Evolutionary conservation across 2,329 filamentous ascomycete genomes (phyloP), one percentile per base, ranked within the genome.

Genomic region (Penicillium corylophilum): DNA sequence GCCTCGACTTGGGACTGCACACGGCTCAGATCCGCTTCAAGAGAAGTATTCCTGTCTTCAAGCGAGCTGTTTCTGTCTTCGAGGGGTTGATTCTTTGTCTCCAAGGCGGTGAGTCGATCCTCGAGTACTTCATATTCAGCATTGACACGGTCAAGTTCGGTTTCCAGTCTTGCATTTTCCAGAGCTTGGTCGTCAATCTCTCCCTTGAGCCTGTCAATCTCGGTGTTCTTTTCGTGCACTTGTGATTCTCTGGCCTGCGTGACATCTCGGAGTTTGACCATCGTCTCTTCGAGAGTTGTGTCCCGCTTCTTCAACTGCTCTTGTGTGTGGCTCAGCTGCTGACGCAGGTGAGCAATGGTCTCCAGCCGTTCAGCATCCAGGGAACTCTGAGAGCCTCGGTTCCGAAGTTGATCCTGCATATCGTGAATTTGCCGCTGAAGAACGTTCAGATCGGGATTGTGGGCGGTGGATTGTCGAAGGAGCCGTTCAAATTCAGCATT

Each of bases 61-160:
- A 74, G 64, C 1, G 64, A 64, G 22, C 62, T 64, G 33, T 73
- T 70, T 51, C 67, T 72, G 49, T 71, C 68, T 53, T 74, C 70
- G 13, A 74, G 54, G 4, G 72, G 69, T 4, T 61, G 59, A 40
- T 70, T 69, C 44, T 61, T 68, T 31, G 58, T 66, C 48, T 72
- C 71, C 12, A 74, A 59, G 5, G 63, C 54, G 28, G 62, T 64
- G n/a, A 68, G 65, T 12, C 65, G 61, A 39, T 69, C 64, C 46
- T 74, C 68, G 1, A 74, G 62, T 20, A 57, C 53, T 24, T 67
- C 60, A 41, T 69, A 70, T 26, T 73, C 67, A 12, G 60, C 60
- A 38, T 69, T 67, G 6, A 61, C 62, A 8, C 61, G 64, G 5
- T 70, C 65, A 26, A 74, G 39, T 12, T 74, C 65, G 5, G 63